Evolutionary conservation across 2,329 filamentous ascomycete genomes (phyloP), one percentile per base, ranked within the genome.

Genomic region (Anisogramma anomala): DNA sequence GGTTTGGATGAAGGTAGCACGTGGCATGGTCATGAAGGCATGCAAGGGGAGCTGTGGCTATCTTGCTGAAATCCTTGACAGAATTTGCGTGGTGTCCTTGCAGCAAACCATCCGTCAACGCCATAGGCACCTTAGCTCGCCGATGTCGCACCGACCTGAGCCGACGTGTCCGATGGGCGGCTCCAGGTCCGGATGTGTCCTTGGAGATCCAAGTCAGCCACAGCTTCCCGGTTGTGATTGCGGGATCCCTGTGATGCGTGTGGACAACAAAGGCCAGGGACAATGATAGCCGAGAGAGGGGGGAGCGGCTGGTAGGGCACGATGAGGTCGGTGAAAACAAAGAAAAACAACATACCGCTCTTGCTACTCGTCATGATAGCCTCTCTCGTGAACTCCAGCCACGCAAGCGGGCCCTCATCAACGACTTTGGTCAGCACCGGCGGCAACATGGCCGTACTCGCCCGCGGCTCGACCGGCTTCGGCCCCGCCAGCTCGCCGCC

Each of bases 301-400:
- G n/a, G n/a, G n/a, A n/a, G n/a, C n/a, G n/a, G n/a, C n/a, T n/a
- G n/a, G n/a, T n/a, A n/a, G n/a, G n/a, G 13, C 23, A 14, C 15
- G 19, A 25, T n/a, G 20, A 37, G 8, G 20, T 13, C 20, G n/a
- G 10, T 26, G 10, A 19, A 22, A 15, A 30, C 6, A 42, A 17
- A 17, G 28, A 23, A 4, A 10, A 14, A 20, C 11, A 19, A 68
- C 80, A 61, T 67, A 93, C 89, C 89, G 63, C 80, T 84, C 57
- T 86, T 83, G 64, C 87, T 95, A 50, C 85, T 86, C 26, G 87
- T 95, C 55, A 96, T 79, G 50, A 98, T 94, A 48, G 82, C 82
- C 53, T 94, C 81, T 58, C 95, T 82, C 41, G 89, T 88, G 54
- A 98, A 98, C n/a, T 80, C 84, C 28, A 98, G 63, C 82, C 88